A percentile compares a stretch with the other conserved stretches of the same genome.
Evolutionary conservation across 192 early-diverging fungal genomes (phyloP).

Genomic region (Martensiomyces pterosporus): DNA sequence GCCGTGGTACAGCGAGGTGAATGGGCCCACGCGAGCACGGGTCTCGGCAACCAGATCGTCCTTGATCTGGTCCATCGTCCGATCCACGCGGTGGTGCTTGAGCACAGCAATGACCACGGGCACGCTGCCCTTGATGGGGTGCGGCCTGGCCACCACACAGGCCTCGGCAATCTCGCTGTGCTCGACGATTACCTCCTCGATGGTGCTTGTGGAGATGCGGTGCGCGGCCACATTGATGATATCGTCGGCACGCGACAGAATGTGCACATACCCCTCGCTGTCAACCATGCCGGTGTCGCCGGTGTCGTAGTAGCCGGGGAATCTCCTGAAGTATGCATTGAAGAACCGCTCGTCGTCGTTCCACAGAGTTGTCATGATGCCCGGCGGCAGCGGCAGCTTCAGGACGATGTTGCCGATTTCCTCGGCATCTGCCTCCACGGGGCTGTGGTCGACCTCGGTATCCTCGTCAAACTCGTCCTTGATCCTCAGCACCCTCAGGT

Average conservation of each 20-base stretch:
- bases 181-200: conserved; percentile 59
- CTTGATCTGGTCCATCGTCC: conserved; percentile 7
- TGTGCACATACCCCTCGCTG: conserved; percentile 51
- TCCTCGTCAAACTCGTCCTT: conserved; percentile 23
- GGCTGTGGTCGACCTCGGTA: conserved; percentile 8
- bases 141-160: conserved; percentile 49
- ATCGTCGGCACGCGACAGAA: conserved; percentile 44
- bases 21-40: conserved; percentile 63
- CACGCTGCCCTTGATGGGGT: conserved; percentile 7
- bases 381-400: conserved; percentile 67
- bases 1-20: conserved; percentile 65
- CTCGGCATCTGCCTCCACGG: conserved; percentile 24
- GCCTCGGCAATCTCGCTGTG: conserved; percentile 56
- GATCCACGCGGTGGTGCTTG: conserved; percentile 6
- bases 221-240: conserved; percentile 76
- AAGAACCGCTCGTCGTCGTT: conserved; percentile 60
- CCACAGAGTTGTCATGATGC: conserved; percentile 63
- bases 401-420: conserved; percentile 63
- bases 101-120: conserved; percentile 54
- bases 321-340: conserved; percentile 59
- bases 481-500: conserved; percentile 53
- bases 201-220: conserved; percentile 60
- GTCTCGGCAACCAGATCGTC: conserved; percentile 52
- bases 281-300: conserved; percentile 69
- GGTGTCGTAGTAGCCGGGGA: conserved; percentile 67